Evolutionary conservation across 768 basidiomycete species (phyloP).

Genomic region (Dictyophora rubrovolvata): DNA sequence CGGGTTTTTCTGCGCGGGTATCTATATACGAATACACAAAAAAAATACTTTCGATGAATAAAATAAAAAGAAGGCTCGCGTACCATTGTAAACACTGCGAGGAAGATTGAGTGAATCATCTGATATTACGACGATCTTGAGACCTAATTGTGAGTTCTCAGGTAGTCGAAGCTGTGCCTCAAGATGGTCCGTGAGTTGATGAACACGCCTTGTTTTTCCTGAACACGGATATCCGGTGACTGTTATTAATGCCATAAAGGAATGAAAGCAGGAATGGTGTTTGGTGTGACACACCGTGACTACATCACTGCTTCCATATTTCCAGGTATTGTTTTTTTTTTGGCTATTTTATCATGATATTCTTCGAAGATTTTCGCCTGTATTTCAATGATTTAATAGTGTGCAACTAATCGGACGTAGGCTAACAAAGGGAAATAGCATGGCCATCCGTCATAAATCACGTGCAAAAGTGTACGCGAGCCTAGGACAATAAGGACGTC

Average conservation of each 20-base stretch:
- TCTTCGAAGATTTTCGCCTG: no score
- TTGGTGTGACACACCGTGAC: no score
- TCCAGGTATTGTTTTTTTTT: no score
- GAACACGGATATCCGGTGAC: slow-evolving; percentile 80
- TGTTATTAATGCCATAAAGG: slow-evolving; percentile 81
- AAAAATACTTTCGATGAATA: background rate
- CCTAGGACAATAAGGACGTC: background rate
- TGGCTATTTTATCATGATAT: no score
- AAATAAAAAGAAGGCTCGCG: slow-evolving; percentile 12
- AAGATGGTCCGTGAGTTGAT: slow-evolving; percentile 52
- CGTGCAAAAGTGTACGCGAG: background rate
- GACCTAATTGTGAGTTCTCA: slow-evolving; percentile 34
- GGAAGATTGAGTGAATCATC: slow-evolving; percentile 62
- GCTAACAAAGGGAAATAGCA: slow-evolving; percentile 4
- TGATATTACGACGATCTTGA: slow-evolving; percentile 45
- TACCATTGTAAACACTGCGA: slow-evolving; percentile 67
- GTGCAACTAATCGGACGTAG: background rate
- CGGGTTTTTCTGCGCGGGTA: slow-evolving; percentile 77
- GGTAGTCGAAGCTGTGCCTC: slow-evolving; percentile 38
- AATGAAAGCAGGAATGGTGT: no score
- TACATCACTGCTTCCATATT: no score
- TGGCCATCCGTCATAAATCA: no score
- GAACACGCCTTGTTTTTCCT: slow-evolving; percentile 72
- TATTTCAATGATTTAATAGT: no score
- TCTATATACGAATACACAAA: slow-evolving; percentile 32